Percentiles rank a stretch among this genome's conserved stretches.
Conservation (phyloP, 2,329 filamentous ascomycete genomes). For the Pseudocercospora macadamiae region DNA sequence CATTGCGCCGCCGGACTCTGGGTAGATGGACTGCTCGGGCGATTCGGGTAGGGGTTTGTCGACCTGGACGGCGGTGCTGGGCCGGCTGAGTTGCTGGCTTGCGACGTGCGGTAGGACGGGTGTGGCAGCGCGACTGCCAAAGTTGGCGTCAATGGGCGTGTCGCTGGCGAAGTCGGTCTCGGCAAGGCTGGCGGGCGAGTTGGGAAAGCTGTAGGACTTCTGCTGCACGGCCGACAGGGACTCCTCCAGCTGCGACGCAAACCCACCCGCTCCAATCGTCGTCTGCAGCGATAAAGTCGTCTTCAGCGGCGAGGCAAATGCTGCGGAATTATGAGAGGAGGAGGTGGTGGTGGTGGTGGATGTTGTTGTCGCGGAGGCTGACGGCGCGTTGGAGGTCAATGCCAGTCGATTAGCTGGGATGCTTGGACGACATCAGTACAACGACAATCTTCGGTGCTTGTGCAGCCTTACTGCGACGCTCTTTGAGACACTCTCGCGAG, state of each 20-base stretch:
- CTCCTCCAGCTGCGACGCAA: constrained; percentile 17
- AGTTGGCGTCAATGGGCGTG: constrained; percentile 38
- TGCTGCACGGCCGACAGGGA: constrained; percentile 21
- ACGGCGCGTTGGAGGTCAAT: constrained; percentile 4
- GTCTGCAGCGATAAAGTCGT: constrained; percentile 12
- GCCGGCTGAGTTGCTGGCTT: constrained; percentile 17
- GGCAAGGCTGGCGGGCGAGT: constrained; percentile 26
- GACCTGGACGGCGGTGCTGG: constrained; percentile 21
- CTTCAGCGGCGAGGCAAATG: constrained; percentile 3
- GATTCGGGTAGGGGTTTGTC: constrained; percentile 16
- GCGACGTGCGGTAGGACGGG: constrained; percentile 14
- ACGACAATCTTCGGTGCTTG: neutral
- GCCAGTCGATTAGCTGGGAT: constrained; percentile 5
- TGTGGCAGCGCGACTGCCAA: constrained; percentile 29
- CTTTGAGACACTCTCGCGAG: constrained; percentile 34
- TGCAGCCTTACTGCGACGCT: constrained; percentile 32
- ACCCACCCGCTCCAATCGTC: constrained; percentile 8
- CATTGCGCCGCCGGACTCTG: constrained; percentile 27
- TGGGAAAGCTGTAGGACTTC: constrained; percentile 17
- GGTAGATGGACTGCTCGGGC: constrained; percentile 3
- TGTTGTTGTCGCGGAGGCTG: constrained; percentile 8
- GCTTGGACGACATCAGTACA: constrained; percentile 2
- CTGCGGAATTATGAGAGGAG: too few species aligned
- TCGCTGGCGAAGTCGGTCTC: constrained; percentile 34
- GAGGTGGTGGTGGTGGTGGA: neutral